Evolutionary conservation across 2,329 filamentous ascomycete genomes (phyloP).

Genomic region (Pezicula carpinea): DNA sequence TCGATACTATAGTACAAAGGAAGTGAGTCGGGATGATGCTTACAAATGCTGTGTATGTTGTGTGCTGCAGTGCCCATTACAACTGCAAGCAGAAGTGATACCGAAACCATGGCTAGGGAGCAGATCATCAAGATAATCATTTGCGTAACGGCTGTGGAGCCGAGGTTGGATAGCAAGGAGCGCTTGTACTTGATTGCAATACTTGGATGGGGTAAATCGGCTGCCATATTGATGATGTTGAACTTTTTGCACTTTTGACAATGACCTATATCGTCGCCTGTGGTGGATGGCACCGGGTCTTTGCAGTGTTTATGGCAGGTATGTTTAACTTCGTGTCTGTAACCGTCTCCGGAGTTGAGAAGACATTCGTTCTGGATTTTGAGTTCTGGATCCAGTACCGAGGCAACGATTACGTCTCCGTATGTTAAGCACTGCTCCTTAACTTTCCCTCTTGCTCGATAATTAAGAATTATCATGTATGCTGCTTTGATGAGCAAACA

Average conservation of each 20-base stretch:
- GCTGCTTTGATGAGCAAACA: constrained; percentile 17
- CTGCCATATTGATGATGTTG: constrained; percentile 15
- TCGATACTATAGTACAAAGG: background rate
- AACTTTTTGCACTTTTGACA: constrained; percentile 21
- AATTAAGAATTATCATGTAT: constrained; percentile 18
- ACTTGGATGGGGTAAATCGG: constrained; percentile 18
- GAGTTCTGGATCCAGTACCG: constrained; percentile 15
- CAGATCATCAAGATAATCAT: constrained; percentile 17
- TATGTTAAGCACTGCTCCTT: constrained; percentile 17
- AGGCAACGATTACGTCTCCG: constrained; percentile 19
- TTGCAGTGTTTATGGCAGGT: constrained; percentile 20
- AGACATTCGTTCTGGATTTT: constrained; percentile 20
- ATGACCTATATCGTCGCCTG: constrained; percentile 15
- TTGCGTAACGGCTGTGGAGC: constrained; percentile 14
- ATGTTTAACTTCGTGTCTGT: constrained; percentile 11
- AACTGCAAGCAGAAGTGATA: constrained; percentile 10
- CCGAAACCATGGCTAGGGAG: constrained; percentile 9
- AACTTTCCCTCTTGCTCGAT: constrained; percentile 5
- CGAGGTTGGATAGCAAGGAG: constrained; percentile 16
- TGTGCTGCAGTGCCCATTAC: background rate
- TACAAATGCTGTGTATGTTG: background rate
- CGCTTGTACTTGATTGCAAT: constrained; percentile 20
- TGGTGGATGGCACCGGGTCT: constrained; percentile 10
- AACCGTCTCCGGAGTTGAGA: constrained; percentile 19
- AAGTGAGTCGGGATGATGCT: background rate